These are phyloP conservation scores for Pulveroboletus frians DNA, from an alignment of 768 basidiomycete species.

Conservation along the genomic window DNA sequence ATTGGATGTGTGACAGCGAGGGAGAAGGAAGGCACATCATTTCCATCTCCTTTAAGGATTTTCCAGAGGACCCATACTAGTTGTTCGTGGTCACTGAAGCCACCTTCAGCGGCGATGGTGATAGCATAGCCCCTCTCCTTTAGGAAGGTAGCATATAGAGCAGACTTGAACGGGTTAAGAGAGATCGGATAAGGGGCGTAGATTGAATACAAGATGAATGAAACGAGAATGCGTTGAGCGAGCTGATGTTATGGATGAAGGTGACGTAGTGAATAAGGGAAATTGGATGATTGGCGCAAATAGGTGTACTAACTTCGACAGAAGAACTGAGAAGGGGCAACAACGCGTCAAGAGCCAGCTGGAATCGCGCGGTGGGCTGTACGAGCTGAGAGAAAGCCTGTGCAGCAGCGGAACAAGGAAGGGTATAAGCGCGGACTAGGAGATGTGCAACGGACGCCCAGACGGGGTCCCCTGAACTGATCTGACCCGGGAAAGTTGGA, in stretches of 20 bases:
- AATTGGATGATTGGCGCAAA: conserved; percentile 10
- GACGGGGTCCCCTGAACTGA: conserved; percentile 39
- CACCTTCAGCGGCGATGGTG: conserved; percentile 41
- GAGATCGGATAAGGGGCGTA: conserved; percentile 76
- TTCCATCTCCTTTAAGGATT: conserved; percentile 76
- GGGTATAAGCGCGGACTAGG: conserved; percentile 56
- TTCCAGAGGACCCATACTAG: conserved; percentile 87
- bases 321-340: conserved; percentile 61
- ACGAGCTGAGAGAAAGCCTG: conserved; percentile 73
- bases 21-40: conserved; percentile 47
- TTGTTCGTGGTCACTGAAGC: conserved; percentile 62
- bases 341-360: conserved; percentile 78
- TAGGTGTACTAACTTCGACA: conserved; percentile 45
- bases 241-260: conserved; percentile 38
- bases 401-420: conserved; percentile 74
- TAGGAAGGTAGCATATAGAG: conserved; percentile 59
- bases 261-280: conserved; percentile 15
- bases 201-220: conserved; percentile 74
- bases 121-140: conserved; percentile 64
- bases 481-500: conserved; percentile 28
- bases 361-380: conserved; percentile 71
- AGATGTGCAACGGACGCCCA: conserved; percentile 65
- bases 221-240: conserved; percentile 68
- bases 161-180: conserved; percentile 79
- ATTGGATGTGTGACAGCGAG: background rate